Conservation (phyloP, 495 filamentous ascomycete genomes). For the Massariosphaeria phaeospora region DNA sequence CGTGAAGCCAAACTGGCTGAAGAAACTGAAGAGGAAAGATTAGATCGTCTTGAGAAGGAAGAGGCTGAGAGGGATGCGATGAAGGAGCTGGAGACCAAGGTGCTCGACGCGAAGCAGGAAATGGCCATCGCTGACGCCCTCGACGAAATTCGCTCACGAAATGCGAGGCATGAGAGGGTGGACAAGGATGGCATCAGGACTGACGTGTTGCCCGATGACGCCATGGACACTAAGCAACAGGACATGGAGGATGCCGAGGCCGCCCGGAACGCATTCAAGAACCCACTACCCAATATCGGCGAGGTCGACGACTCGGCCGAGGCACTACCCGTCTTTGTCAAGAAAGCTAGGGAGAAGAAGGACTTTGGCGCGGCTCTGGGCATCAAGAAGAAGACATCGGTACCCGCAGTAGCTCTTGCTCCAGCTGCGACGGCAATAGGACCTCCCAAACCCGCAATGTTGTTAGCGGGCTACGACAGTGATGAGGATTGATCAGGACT, state of each 20-base stretch:
- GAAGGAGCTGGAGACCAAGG: constrained; percentile 76
- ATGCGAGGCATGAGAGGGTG: constrained; percentile 76
- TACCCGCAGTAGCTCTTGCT: neutral
- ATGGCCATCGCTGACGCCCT: constrained; percentile 96
- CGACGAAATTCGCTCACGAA: constrained; percentile 88
- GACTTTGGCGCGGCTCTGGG: constrained; percentile 60
- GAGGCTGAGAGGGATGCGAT: constrained; percentile 65
- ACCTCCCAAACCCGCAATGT: neutral
- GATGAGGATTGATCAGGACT: constrained; percentile 15
- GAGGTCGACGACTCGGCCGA: neutral
- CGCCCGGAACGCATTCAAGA: constrained; percentile 72
- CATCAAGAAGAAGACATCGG: constrained; percentile 75
- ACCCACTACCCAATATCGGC: constrained; percentile 49
- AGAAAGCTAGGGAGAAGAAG: constrained; percentile 20
- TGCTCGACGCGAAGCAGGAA: constrained; percentile 87
- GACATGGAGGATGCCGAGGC: constrained; percentile 85
- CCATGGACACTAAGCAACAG: constrained; percentile 57
- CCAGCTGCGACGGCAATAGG: neutral
- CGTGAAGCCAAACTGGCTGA: constrained; percentile 52
- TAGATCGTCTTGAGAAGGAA: constrained; percentile 78
- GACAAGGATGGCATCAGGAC: constrained; percentile 54
- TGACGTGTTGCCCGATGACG: constrained; percentile 38
- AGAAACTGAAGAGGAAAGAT: constrained; percentile 81
- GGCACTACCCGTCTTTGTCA: constrained; percentile 11
- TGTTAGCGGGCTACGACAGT: constrained; percentile 15